Conservation (phyloP, 108 stramenopile species). For the Thalassiosira profunda region DNA sequence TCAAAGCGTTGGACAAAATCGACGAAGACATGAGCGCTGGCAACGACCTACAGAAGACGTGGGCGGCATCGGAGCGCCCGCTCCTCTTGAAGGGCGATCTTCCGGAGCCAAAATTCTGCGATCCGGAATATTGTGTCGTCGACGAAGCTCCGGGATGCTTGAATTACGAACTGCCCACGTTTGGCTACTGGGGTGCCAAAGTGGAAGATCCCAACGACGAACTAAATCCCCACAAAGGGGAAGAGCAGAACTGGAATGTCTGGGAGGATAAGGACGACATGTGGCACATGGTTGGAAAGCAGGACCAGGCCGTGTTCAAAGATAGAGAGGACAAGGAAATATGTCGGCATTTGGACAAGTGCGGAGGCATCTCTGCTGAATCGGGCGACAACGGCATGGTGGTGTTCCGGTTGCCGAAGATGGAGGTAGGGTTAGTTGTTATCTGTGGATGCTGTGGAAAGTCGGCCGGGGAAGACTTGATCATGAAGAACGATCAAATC, state of each 20-base stretch:
- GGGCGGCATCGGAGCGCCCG: slow-evolving; percentile 36
- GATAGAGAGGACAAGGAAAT: slow-evolving; percentile 46
- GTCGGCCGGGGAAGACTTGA: slow-evolving; percentile 27
- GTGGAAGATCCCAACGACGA: slow-evolving; percentile 46
- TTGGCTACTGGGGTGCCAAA: slow-evolving; percentile 43
- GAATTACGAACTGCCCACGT: slow-evolving; percentile 59
- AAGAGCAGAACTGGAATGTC: slow-evolving; percentile 47
- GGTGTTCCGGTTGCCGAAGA: slow-evolving; percentile 55
- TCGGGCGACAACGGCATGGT: slow-evolving; percentile 50
- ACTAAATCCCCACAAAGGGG: slow-evolving; percentile 49
- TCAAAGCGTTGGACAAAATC: slow-evolving; percentile 49
- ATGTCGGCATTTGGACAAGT: slow-evolving; percentile 50
- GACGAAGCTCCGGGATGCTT: slow-evolving; percentile 57
- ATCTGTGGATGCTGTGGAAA: slow-evolving; percentile 57
- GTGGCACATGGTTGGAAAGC: slow-evolving; percentile 45
- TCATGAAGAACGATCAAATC: slow-evolving; percentile 33
- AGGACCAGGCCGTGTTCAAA: slow-evolving; percentile 31
- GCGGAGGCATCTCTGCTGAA: slow-evolving; percentile 46
- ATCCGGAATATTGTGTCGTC: slow-evolving; percentile 46
- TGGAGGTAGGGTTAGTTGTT: slow-evolving; percentile 54
- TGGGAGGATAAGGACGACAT: slow-evolving; percentile 42
- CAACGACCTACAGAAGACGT: slow-evolving; percentile 45
- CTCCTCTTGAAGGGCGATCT: slow-evolving; percentile 40
- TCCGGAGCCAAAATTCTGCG: slow-evolving; percentile 47
- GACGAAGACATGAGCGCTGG: slow-evolving; percentile 41